A percentile compares a stretch with the other conserved stretches of the same genome.
These are phyloP conservation scores for Fusarium chuoi DNA, from an alignment of 2,329 filamentous ascomycete species.

Conservation along the genomic window DNA sequence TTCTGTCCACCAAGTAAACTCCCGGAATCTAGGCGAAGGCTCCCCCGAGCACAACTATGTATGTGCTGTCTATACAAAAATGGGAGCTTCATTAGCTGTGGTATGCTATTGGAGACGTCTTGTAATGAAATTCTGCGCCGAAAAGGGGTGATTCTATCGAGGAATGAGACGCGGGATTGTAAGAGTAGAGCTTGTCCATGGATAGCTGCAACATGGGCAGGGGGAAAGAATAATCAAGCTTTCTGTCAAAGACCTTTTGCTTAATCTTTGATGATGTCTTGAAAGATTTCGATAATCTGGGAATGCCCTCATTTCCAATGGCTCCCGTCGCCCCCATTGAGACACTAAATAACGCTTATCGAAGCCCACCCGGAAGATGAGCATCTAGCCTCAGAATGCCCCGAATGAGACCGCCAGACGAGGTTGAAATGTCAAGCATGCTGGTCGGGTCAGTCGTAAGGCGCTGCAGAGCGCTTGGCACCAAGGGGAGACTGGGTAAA, in stretches of 20 bases:
- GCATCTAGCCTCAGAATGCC: neutral
- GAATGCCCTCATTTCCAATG: conserved; percentile 10
- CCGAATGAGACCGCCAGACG: neutral
- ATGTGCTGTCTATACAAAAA: neutral
- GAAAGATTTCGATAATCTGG: neutral
- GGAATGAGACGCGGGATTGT: neutral
- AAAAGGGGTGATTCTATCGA: neutral
- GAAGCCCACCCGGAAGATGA: neutral
- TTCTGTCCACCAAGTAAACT: neutral
- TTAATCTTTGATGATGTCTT: neutral
- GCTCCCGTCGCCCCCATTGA: neutral
- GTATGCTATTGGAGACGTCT: neutral
- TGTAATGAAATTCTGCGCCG: neutral
- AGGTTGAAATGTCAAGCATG: conserved; percentile 26
- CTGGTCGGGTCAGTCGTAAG: conserved; percentile 7
- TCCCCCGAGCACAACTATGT: neutral
- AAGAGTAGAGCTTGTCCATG: neutral
- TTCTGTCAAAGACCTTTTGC: neutral
- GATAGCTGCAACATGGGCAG: neutral
- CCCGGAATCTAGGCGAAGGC: neutral
- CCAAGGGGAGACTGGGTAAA: neutral
- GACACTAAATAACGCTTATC: neutral
- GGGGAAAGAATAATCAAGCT: neutral
- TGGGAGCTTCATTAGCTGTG: neutral
- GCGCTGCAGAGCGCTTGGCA: conserved; percentile 2